Evolutionary conservation across 768 basidiomycete species (phyloP).

Genomic region (Psilocybe azurescens): DNA sequence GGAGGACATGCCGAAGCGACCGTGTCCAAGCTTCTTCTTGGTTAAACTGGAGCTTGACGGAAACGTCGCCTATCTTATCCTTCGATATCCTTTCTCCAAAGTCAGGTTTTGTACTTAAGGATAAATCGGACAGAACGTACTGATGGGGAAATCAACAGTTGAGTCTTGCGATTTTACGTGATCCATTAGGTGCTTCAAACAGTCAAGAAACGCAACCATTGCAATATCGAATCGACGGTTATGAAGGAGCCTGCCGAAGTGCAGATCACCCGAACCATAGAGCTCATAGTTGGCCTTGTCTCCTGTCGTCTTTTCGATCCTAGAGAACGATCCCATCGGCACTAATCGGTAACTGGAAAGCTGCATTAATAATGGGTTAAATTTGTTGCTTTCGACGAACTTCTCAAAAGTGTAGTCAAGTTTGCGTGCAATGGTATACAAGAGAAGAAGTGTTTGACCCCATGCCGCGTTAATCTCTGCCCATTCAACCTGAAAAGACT

Average conservation of each 20-base stretch:
- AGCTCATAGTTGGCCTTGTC: slow-evolving; percentile 90
- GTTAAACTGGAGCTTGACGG: slow-evolving; percentile 92
- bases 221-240: slow-evolving; percentile 96
- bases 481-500: slow-evolving; percentile 82
- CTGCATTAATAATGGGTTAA: slow-evolving; percentile 1
- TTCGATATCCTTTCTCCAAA: slow-evolving; percentile 72
- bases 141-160: slow-evolving; percentile 80
- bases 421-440: slow-evolving; percentile 92
- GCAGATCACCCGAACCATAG: slow-evolving; percentile 93
- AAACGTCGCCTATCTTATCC: slow-evolving; percentile 96
- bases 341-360: slow-evolving; percentile 79
- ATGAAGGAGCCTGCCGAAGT: slow-evolving; percentile 87
- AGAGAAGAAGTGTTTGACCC: slow-evolving; percentile 92
- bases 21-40: slow-evolving; percentile 97
- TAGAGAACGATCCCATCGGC: slow-evolving; percentile 95
- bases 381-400: slow-evolving; percentile 47
- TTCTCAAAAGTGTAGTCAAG: slow-evolving; percentile 87
- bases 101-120: slow-evolving; percentile 3
- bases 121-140: slow-evolving; percentile 54
- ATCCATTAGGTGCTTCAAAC: slow-evolving; percentile 90
- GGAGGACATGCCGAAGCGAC: slow-evolving; percentile 87
- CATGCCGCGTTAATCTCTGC: slow-evolving; percentile 98
- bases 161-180: slow-evolving; percentile 78
- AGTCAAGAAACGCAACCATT: slow-evolving; percentile 96
- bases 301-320: slow-evolving; percentile 82